Percentiles rank a stretch among this genome's conserved stretches.
phyloP scores from a whole-genome alignment of 306 rosid genomes.

The Benincasa hispida region DNA sequence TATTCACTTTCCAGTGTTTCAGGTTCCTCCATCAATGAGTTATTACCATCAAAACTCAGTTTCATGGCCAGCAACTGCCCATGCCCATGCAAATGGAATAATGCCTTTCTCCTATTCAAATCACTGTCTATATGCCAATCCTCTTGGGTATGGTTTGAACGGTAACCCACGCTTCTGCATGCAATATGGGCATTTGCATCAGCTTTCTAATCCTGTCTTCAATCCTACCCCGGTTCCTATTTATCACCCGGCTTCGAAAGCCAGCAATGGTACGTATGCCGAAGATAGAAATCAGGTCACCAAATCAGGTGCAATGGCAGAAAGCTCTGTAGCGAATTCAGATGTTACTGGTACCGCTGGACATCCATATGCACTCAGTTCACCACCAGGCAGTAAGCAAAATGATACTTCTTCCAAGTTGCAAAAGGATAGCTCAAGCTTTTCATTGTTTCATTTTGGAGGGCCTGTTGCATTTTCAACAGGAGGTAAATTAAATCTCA shows the following conservation, averaged over 20 bases:
- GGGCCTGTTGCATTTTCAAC: constrained; percentile 76
- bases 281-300: constrained; percentile 33
- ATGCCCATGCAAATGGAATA: constrained; percentile 52
- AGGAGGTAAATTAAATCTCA: constrained; percentile 26
- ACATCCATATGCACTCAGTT: constrained; percentile 18
- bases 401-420: constrained; percentile 36
- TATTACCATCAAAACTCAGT: constrained; percentile 81
- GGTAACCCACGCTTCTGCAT: constrained; percentile 68
- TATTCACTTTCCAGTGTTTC: constrained; percentile 62
- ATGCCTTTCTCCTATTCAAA: constrained; percentile 55
- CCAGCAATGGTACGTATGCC: constrained; percentile 23
- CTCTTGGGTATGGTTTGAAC: constrained; percentile 73
- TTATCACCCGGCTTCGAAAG: constrained; percentile 47
- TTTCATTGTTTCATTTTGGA: constrained; percentile 89
- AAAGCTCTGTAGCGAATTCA: constrained; percentile 27
- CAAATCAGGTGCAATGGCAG: constrained; percentile 31
- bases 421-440: constrained; percentile 27
- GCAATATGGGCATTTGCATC: constrained; percentile 77
- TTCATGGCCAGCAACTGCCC: constrained; percentile 72
- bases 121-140: constrained; percentile 57
- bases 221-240: constrained; percentile 50
- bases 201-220: constrained; percentile 42
- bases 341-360: constrained; percentile 32
- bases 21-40: constrained; percentile 58
- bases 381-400: constrained; percentile 18